phyloP scores from a whole-genome alignment of 1,284 basidiomycete genomes.

The Inonotus hispidus region DNA sequence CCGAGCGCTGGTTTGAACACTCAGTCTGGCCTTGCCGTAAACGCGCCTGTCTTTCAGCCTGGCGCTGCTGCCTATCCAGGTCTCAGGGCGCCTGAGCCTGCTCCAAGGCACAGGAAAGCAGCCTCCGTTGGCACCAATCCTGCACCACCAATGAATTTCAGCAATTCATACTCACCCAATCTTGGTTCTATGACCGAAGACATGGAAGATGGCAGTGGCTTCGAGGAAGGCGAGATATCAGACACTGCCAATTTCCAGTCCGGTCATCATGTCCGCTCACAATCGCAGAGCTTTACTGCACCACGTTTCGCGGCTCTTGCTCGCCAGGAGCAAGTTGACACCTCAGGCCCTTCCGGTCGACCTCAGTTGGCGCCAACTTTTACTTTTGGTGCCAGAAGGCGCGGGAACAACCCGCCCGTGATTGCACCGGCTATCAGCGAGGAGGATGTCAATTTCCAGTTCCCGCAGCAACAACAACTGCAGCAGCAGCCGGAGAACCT shows the following conservation, averaged over 20 bases:
- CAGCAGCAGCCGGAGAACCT: conserved; percentile 31
- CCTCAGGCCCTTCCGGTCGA: conserved; percentile 72
- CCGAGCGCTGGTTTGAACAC: conserved; percentile 36
- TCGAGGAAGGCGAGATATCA: conserved; percentile 73
- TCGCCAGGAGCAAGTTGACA: conserved; percentile 65
- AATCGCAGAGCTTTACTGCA: conserved; percentile 77
- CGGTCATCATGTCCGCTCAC: conserved; percentile 63
- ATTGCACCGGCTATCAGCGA: conserved; percentile 73
- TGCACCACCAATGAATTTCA: conserved; percentile 44
- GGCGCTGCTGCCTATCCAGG: conserved; percentile 53
- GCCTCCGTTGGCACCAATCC: conserved; percentile 54
- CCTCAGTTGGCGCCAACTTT: conserved; percentile 87
- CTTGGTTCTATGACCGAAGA: conserved; percentile 80
- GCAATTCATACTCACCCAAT: conserved; percentile 69
- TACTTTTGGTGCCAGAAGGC: conserved; percentile 75
- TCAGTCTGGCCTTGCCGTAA: conserved; percentile 50
- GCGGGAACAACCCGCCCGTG: conserved; percentile 42
- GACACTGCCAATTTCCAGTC: conserved; percentile 48
- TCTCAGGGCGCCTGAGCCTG: conserved; percentile 28
- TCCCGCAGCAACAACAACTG: conserved; percentile 63
- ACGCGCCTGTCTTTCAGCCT: conserved; percentile 68
- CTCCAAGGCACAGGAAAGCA: conserved; percentile 70
- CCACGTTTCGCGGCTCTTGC: conserved; percentile 84
- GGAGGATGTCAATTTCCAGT: conserved; percentile 75
- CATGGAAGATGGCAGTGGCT: conserved; percentile 51